Evolutionary conservation across 805 yeast genomes (phyloP).

Genomic region (Schwanniomyces sp.): DNA sequence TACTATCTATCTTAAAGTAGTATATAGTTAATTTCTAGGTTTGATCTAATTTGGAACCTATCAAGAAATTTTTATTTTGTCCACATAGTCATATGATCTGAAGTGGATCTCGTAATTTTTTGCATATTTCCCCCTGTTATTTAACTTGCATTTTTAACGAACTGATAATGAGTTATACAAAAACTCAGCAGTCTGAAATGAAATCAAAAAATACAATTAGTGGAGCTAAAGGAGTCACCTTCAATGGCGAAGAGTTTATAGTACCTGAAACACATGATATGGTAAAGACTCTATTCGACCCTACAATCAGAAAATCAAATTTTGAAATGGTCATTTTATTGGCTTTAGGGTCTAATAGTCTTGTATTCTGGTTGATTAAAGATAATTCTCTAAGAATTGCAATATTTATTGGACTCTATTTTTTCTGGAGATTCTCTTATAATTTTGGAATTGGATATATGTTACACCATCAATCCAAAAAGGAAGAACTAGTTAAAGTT

Average conservation of each 20-base stretch:
- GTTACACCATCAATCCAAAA: slow-evolving; percentile 63
- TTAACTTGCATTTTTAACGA: background rate
- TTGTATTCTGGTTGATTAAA: slow-evolving; percentile 28
- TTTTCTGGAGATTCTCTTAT: slow-evolving; percentile 74
- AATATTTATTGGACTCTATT: slow-evolving; percentile 54
- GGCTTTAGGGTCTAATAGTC: slow-evolving; percentile 27
- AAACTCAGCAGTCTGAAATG: background rate
- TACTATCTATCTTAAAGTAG: background rate
- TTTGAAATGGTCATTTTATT: slow-evolving; percentile 62
- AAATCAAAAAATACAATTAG: slow-evolving; percentile 16
- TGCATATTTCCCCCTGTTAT: background rate
- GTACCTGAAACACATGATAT: slow-evolving; percentile 76
- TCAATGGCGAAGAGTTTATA: slow-evolving; percentile 42
- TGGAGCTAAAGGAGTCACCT: slow-evolving; percentile 44
- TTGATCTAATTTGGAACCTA: background rate
- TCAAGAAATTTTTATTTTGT: background rate
- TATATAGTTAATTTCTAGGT: background rate
- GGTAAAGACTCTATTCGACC: slow-evolving; percentile 80
- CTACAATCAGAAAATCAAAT: slow-evolving; percentile 64
- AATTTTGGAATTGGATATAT: slow-evolving; percentile 79
- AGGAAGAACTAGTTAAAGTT: slow-evolving; percentile 53
- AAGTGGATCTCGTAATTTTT: background rate
- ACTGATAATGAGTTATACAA: slow-evolving; percentile 1
- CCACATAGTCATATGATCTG: background rate
- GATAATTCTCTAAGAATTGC: slow-evolving; percentile 23